Evolutionary conservation across 345 rosid genomes (phyloP).

Genomic region (Lepidium africanum): DNA sequence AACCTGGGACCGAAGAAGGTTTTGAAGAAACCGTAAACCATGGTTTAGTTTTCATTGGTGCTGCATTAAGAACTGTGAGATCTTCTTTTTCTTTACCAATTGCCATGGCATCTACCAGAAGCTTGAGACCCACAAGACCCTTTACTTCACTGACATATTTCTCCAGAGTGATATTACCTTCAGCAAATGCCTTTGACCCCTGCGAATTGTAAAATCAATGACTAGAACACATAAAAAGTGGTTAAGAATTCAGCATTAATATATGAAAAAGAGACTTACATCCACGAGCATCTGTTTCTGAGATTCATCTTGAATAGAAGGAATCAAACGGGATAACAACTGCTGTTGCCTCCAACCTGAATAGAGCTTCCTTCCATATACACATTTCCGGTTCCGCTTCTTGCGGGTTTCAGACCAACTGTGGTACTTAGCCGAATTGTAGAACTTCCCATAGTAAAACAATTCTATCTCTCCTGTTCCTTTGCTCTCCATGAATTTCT

Average conservation of each 20-base stretch:
- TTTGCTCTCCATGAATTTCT: conserved; percentile 41
- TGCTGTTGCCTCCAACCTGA: conserved; percentile 70
- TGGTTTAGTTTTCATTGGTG: conserved; percentile 33
- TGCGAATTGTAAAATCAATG: conserved; percentile 24
- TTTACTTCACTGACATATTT: conserved; percentile 35
- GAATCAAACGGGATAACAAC: conserved; percentile 53
- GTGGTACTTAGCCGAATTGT: conserved; percentile 37
- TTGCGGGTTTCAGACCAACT: conserved; percentile 55
- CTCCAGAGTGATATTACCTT: conserved; percentile 46
- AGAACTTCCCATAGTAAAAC: conserved; percentile 58
- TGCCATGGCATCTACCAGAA: conserved; percentile 57
- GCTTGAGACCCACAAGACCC: conserved; percentile 39
- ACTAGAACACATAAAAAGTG: background rate
- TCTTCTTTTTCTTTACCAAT: conserved; percentile 68
- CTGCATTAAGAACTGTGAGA: conserved; percentile 46
- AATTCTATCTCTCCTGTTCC: conserved; percentile 42
- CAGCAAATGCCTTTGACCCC: conserved; percentile 55
- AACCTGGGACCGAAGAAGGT: conserved; percentile 1
- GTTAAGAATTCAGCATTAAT: background rate
- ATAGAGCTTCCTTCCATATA: conserved; percentile 49
- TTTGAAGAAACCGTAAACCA: conserved; percentile 34
- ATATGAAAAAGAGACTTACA: conserved; percentile 27
- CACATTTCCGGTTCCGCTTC: conserved; percentile 38
- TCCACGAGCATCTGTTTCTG: conserved; percentile 26
- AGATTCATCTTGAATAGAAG: conserved; percentile 33